Evolutionary conservation across 352 stramenopile genomes (phyloP).

Genomic region (Albugo candida): DNA sequence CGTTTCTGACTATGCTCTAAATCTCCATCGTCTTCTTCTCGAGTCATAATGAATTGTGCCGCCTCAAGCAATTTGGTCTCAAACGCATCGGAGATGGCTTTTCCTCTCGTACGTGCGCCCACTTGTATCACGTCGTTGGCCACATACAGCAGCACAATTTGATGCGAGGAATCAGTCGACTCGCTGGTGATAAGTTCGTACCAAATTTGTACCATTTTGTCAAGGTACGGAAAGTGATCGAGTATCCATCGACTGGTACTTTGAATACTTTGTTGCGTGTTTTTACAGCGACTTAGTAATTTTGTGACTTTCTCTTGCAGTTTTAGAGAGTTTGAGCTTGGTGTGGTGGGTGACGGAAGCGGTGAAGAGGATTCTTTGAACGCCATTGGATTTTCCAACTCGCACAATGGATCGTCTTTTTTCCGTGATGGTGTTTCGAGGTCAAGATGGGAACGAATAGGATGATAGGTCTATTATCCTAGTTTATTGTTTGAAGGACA

Average conservation of each 20-base stretch:
- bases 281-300: conserved; percentile 44
- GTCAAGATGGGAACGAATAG: too few relatives aligned
- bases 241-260: conserved; percentile 61
- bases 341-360: too few relatives aligned
- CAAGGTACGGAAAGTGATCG: conserved; percentile 25
- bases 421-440: too few relatives aligned
- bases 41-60: conserved; percentile 39
- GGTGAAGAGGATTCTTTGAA: too few relatives aligned
- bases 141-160: conserved; percentile 73
- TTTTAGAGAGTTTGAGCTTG: too few relatives aligned
- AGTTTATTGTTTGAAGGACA: conserved; percentile 31
- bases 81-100: conserved; percentile 40
- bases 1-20: too few relatives aligned
- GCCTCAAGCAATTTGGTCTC: conserved; percentile 32
- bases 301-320: conserved; percentile 31
- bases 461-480: too few relatives aligned
- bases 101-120: conserved; percentile 58
- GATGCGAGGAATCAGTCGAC: conserved; percentile 21
- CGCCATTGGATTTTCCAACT: too few relatives aligned
- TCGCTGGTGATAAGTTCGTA: conserved; percentile 20
- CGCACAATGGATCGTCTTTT: too few relatives aligned
- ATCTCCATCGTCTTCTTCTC: conserved; percentile 12
- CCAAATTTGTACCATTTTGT: conserved; percentile 48
- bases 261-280: conserved; percentile 74
- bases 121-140: conserved; percentile 77